phyloP scores from a whole-genome alignment of 148 eudicot genomes.

The Cornus florida region DNA sequence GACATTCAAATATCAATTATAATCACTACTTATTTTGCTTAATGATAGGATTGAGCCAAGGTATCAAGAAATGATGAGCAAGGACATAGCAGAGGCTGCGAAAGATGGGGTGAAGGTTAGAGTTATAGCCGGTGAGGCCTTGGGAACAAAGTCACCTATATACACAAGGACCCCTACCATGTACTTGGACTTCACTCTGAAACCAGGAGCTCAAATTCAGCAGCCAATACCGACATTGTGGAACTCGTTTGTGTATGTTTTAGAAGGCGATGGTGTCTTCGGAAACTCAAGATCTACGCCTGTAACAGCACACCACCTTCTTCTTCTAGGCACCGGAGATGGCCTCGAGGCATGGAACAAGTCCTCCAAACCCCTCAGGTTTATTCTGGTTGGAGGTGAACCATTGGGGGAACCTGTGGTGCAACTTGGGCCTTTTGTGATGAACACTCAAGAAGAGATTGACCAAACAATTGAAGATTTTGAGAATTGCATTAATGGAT shows the following conservation, averaged over 20 bases:
- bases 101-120: slow-evolving; percentile 60
- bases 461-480: slow-evolving; percentile 76
- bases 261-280: slow-evolving; percentile 86
- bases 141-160: slow-evolving; percentile 59
- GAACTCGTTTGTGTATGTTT: slow-evolving; percentile 70
- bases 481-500: slow-evolving; percentile 73
- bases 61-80: slow-evolving; percentile 72
- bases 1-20: too few species aligned
- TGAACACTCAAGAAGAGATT: slow-evolving; percentile 83
- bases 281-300: slow-evolving; percentile 47
- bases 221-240: slow-evolving; percentile 65
- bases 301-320: slow-evolving; percentile 50
- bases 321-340: slow-evolving; percentile 67
- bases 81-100: slow-evolving; percentile 53
- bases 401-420: slow-evolving; percentile 77
- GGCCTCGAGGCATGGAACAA: slow-evolving; percentile 67
- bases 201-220: slow-evolving; percentile 52
- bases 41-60: slow-evolving; percentile 72
- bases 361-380: slow-evolving; percentile 42
- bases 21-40: neutral
- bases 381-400: slow-evolving; percentile 77
- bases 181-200: slow-evolving; percentile 72
- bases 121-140: slow-evolving; percentile 84
- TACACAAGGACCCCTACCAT: slow-evolving; percentile 81
- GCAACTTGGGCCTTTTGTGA: slow-evolving; percentile 84